Base-by-base conservation (phyloP, 2,329 filamentous ascomycete genomes). In the Colletotrichum tabaci region DNA sequence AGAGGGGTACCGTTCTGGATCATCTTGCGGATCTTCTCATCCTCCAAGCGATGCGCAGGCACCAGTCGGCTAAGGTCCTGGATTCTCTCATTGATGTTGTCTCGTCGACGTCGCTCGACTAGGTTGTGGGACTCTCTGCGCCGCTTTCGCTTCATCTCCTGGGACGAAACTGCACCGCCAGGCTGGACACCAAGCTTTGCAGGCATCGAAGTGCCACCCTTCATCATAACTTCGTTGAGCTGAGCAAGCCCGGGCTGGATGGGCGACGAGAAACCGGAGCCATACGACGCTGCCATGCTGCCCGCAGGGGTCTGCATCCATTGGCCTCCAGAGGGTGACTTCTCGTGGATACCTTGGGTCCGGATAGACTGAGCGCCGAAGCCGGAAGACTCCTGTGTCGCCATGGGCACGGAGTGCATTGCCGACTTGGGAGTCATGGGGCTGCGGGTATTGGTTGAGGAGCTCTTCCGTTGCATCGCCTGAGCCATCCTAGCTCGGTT, bases 41-140 rank as follows among this genome's bases (percentile, higher is more conserved):
- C 96, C 78, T 99, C 96, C 2, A 99, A 87, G 72, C 96, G 92
- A 82, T 99, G 96, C 72, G 92, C 88, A 30, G 96, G 96, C 2
- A 99, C 96, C 21, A 99, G 89, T 77, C 95, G 94, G 78, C 96
- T 98, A 9, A 99, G 88, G 79, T 99, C 96, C 79, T 98, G 96
- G 74, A 99, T 99, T 53, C 96, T 91, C 83, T 99, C 96, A 77
- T 99, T 99, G 86, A 99, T 99, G 80, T 98, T 98, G 84, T 98
- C 96, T 73, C 96, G 91, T 73, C 96, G 92, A 62, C 96, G 92
- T 67, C 96, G 94, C 84, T 99, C 96, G 13, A 99, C 96, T 49
- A 97, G 87, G 80, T 99, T 98, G 84, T 99, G 96, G 1, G 96
- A 98, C 79, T 98, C 96, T 49, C 96, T 90, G 71, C 96, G 91